Evolutionary conservation across 73 alveolate species (phyloP), one percentile per base, ranked within the genome.

Genomic region (Paramecium primaurelia): DNA sequence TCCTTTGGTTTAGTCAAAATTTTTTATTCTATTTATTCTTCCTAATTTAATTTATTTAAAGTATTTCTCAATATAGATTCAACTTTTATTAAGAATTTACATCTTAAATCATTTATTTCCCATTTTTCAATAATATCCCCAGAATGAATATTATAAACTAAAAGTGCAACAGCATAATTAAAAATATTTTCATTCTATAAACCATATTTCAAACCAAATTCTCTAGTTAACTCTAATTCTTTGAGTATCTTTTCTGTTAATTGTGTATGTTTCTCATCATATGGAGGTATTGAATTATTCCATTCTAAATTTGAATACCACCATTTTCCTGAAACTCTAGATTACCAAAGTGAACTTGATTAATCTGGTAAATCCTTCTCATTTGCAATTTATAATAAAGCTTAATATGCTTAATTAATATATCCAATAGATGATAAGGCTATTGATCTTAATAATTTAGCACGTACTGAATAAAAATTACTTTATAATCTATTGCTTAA

Each of bases 371-470:
- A 38, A 75, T 75, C 88, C 25, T 75, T 75, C 40, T 75, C 88
- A 12, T 11, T 42, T 9, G 88, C 88, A 11, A 75, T 42, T 42
- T 75, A 75, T 12, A 75, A 36, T 75, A 75, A 38, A 8, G 68
- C n/a, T 6, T 75, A 42, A 92, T 95, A 92, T 6, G 98, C 97
- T 93, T 98, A 98, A 89, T 96, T 96, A 30, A 97, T 93, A 87
- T 94, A 98, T 6, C 99, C 99, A 44, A 98, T 93, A 54, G 95
- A 97, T 10, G 96, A 92, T 16, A 97, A 92, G 28, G 98, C 97
- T 11, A 98, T 92, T 4, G 97, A 96, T 94, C 97, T 97, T 77
- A 97, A 71, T 8, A 95, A 90, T 86, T 99, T 93, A 22, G 98
- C 95, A 85, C 97, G 94, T 9, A 96, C 95, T 58, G 98, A 95